Evolutionary conservation across 495 filamentous ascomycete genomes (phyloP), one percentile per base, ranked within the genome.

Genomic region (Baudoinia panamericana): DNA sequence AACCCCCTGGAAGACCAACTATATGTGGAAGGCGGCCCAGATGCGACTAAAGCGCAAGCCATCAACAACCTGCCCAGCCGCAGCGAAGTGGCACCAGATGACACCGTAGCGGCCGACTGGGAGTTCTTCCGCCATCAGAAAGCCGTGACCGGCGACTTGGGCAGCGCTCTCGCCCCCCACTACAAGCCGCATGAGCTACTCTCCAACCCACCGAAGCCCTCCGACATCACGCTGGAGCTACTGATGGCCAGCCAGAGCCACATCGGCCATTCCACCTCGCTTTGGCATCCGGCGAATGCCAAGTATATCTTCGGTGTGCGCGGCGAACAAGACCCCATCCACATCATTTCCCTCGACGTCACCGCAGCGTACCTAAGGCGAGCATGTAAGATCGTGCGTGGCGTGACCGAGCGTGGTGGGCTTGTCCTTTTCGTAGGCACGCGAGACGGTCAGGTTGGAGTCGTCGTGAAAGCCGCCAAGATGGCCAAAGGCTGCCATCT

Each of bases 251-350:
- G 79, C 8, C 84, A 93, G 58, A 75, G 76, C 21, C 90, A 97
- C 66, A 73, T 96, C 55, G 90, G 90, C 43, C 90, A 96, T 65
- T 69, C 79, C 51, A 90, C 82, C 2, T 84, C 85, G 32, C 74
- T 86, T 41, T 97, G 90, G 90, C 92, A 96, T 65, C 88, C 92
- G 11, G 76, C 76, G 27, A 97, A 96, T 67, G 76, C 83, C 35
- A 78, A 84, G 27, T 96, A 96, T 64, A 96, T 97, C 60, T 87
- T 82, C 58, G 90, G 90, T 54, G 76, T 92, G 46, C 75, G 88
- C 15, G 47, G 41, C 16, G 11, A 21, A 16, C 21, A 41, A 8
- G 73, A 86, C 39, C 84, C 80, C 33, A 80, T 94, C 46, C 90
- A 97, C 64, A 88, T 97, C 57, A 90, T 97, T 61, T 80, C 76